These are phyloP conservation scores for Naegleria gruberi DNA, from an alignment of 208 protist genomes.

Conservation along the genomic window DNA sequence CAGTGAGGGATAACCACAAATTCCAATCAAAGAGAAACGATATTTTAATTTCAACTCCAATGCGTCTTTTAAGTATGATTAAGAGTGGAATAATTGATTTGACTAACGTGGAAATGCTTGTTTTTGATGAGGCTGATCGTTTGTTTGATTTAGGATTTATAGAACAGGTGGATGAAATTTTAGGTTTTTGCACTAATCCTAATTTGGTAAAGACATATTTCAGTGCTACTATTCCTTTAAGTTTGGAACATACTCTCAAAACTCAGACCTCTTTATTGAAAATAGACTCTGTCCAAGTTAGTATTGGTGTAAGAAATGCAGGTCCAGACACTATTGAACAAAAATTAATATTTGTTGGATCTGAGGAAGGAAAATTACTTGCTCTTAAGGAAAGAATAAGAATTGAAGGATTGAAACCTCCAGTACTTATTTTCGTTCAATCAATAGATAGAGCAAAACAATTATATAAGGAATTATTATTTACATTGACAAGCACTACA, in stretches of 20 bases:
- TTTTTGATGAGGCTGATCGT: slow-evolving; percentile 96
- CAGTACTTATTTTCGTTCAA: slow-evolving; percentile 95
- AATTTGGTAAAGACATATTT: slow-evolving; percentile 76
- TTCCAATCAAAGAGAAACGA: slow-evolving; percentile 47
- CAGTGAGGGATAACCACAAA: background rate
- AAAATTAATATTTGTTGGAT: slow-evolving; percentile 84
- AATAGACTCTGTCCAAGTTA: slow-evolving; percentile 76
- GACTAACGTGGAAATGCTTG: slow-evolving; percentile 77
- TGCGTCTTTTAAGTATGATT: background rate
- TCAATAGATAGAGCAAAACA: slow-evolving; percentile 90
- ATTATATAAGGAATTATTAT: slow-evolving; percentile 86
- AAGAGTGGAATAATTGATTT: slow-evolving; percentile 74
- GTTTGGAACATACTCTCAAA: slow-evolving; percentile 65
- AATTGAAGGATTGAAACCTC: slow-evolving; percentile 74
- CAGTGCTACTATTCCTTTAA: slow-evolving; percentile 80
- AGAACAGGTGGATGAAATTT: slow-evolving; percentile 52
- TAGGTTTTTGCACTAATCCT: slow-evolving; percentile 60
- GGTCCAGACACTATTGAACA: slow-evolving; percentile 68
- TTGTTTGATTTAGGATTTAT: slow-evolving; percentile 78
- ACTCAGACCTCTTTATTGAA: slow-evolving; percentile 69
- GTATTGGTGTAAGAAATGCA: slow-evolving; percentile 67
- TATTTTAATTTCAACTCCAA: slow-evolving; percentile 76
- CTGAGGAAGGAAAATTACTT: slow-evolving; percentile 91
- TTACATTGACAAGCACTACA: slow-evolving; percentile 31
- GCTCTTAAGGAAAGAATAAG: slow-evolving; percentile 84